Evolutionary conservation across 768 basidiomycete genomes (phyloP).

Genomic region (Collybiopsis luxurians): DNA sequence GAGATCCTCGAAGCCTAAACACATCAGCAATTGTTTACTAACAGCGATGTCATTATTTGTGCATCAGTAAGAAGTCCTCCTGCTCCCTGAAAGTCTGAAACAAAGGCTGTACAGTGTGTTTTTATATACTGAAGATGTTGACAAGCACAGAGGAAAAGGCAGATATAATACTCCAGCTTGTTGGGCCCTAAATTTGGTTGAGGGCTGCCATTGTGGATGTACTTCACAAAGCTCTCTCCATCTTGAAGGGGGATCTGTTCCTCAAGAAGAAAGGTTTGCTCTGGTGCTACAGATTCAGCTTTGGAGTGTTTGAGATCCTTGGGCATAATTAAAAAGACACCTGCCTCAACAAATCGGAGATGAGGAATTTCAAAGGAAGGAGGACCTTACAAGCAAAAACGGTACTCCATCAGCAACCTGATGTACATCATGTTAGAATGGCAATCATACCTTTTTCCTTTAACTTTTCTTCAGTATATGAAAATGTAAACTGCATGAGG

Average conservation of each 20-base stretch:
- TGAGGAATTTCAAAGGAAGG: neutral
- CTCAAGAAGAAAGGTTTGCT: neutral
- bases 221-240: neutral
- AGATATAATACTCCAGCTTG: neutral
- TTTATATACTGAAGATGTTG: conserved; percentile 5
- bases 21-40: neutral
- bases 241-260: neutral
- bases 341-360: conserved; percentile 1
- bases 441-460: neutral
- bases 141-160: neutral
- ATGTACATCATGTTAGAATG: too few species aligned
- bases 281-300: neutral
- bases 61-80: neutral
- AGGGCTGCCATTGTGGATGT: neutral
- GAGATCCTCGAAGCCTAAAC: neutral
- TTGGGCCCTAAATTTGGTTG: neutral
- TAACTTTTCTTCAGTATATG: neutral
- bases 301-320: neutral
- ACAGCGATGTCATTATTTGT: neutral
- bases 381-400: neutral
- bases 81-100: conserved; percentile 2
- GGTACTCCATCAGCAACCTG: neutral
- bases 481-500: neutral
- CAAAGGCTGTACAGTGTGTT: neutral
- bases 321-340: neutral